Conservation (phyloP, 257 asterid genomes). For the Nicotiana knightiana region DNA sequence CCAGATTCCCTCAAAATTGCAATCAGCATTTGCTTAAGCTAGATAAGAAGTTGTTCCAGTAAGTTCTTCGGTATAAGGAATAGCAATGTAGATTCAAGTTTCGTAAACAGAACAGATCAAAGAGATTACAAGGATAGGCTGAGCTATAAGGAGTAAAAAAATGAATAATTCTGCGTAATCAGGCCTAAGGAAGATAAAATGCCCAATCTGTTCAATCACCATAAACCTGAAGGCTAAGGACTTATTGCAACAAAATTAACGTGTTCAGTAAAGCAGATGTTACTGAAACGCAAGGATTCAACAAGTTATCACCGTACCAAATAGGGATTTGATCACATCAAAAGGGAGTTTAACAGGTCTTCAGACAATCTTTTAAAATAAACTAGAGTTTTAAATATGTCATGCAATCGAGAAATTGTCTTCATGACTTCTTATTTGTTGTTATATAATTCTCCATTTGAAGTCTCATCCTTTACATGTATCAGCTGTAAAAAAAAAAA, state of each 20-base stretch:
- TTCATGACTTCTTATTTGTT: background rate
- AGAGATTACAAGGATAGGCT: background rate
- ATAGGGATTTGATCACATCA: no score
- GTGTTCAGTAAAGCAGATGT: background rate
- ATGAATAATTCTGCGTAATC: no score
- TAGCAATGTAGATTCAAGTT: background rate
- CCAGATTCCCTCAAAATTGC: slow-evolving; percentile 59
- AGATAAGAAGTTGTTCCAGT: background rate
- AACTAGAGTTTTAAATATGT: background rate
- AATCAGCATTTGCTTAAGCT: slow-evolving; percentile 70
- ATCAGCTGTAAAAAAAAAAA: background rate
- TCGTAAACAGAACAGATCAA: background rate
- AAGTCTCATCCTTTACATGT: background rate
- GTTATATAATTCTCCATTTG: background rate
- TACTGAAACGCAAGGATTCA: background rate
- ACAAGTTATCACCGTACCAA: background rate
- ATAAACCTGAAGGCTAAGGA: background rate
- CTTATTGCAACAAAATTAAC: background rate
- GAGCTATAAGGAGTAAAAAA: background rate
- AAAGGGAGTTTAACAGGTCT: background rate
- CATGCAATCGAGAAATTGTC: background rate
- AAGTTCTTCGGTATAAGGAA: background rate
- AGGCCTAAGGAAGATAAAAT: background rate
- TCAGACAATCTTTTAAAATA: no score
- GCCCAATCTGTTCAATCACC: background rate